phyloP scores from a whole-genome alignment of 192 early-diverging fungal genomes.

The Coemansia sp. region DNA sequence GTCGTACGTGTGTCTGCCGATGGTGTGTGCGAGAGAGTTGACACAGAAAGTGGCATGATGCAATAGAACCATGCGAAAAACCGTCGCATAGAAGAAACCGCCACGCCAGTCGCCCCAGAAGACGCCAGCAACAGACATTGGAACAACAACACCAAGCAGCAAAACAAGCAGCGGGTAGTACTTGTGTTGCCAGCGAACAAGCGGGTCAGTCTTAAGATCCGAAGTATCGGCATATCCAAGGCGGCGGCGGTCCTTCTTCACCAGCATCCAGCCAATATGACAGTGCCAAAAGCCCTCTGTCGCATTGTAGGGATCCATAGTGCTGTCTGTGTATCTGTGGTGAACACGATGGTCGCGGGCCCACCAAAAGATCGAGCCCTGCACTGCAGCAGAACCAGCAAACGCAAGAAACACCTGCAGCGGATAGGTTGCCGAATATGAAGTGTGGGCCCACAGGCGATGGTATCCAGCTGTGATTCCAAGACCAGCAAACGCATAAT shows the following conservation, averaged over 20 bases:
- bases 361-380: slow-evolving; percentile 89
- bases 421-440: slow-evolving; percentile 66
- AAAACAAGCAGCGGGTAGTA: slow-evolving; percentile 72
- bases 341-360: slow-evolving; percentile 82
- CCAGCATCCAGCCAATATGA: slow-evolving; percentile 85
- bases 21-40: slow-evolving; percentile 78
- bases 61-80: slow-evolving; percentile 71
- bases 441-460: slow-evolving; percentile 78
- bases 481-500: slow-evolving; percentile 39
- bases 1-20: slow-evolving; percentile 76
- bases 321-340: slow-evolving; percentile 85
- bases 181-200: slow-evolving; percentile 77
- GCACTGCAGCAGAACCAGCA: slow-evolving; percentile 70
- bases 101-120: slow-evolving; percentile 82
- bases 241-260: slow-evolving; percentile 70
- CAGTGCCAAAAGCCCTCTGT: slow-evolving; percentile 78
- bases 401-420: slow-evolving; percentile 66
- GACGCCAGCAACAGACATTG: slow-evolving; percentile 82
- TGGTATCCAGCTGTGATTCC: slow-evolving; percentile 75
- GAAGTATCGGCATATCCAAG: slow-evolving; percentile 80
- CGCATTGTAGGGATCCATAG: slow-evolving; percentile 80
- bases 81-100: slow-evolving; percentile 76
- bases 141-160: slow-evolving; percentile 74
- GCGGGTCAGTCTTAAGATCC: slow-evolving; percentile 72
- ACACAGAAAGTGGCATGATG: slow-evolving; percentile 90